These are phyloP conservation scores for Helotiales sp. DNA, from an alignment of 2,329 filamentous ascomycete genomes.

Conservation along the genomic window DNA sequence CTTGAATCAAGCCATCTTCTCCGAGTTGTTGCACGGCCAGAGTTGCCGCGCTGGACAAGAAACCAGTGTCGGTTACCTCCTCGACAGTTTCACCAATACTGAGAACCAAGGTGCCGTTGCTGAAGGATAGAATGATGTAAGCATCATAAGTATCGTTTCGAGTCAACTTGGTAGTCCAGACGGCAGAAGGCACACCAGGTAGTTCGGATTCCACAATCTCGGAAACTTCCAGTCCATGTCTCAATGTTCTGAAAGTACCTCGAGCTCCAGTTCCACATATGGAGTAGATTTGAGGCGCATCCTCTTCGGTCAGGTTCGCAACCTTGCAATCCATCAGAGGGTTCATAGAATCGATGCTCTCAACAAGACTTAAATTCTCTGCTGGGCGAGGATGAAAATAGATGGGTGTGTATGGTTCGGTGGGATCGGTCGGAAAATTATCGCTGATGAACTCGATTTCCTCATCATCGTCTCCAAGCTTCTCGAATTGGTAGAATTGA, in stretches of 20 bases:
- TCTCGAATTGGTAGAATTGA: constrained; percentile 96
- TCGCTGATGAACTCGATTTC: constrained; percentile 87
- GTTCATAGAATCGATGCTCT: constrained; percentile 87
- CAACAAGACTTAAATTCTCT: constrained; percentile 83
- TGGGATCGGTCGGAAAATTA: constrained; percentile 76
- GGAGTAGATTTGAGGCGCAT: constrained; percentile 95
- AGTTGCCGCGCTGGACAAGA: constrained; percentile 86
- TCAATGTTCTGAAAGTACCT: constrained; percentile 88
- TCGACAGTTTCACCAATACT: constrained; percentile 97
- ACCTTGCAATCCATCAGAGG: constrained; percentile 91
- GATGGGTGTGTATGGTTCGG: constrained; percentile 72
- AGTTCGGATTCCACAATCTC: constrained; percentile 95
- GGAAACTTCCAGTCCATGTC: constrained; percentile 90
- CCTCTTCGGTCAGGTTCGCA: constrained; percentile 86
- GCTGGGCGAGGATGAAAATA: constrained; percentile 83
- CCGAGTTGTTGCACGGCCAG: constrained; percentile 93
- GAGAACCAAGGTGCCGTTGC: constrained; percentile 86
- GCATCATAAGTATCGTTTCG: constrained; percentile 85
- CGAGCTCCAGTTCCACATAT: constrained; percentile 87
- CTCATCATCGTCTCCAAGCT: constrained; percentile 92
- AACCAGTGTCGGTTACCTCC: constrained; percentile 91
- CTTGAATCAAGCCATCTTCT: constrained; percentile 89
- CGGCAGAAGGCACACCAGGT: constrained; percentile 84
- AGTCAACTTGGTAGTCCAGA: constrained; percentile 93
- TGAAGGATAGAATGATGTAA: constrained; percentile 94